A percentile compares a stretch with the other conserved stretches of the same genome.
These are phyloP conservation scores for Citrus sp. DNA, from an alignment of 345 rosid genomes.

Conservation along the genomic window DNA sequence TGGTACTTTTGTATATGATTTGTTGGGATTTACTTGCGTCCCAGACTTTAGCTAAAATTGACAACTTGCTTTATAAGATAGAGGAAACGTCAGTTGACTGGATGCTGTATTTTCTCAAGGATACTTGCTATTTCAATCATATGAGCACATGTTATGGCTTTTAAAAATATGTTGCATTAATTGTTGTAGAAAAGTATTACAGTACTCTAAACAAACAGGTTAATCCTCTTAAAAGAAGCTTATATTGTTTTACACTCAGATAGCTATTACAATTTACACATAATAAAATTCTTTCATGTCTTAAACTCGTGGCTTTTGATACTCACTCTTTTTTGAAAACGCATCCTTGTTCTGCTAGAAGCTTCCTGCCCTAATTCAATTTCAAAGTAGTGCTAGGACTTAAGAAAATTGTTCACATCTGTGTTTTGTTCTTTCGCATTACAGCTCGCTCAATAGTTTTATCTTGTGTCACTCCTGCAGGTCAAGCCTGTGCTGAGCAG, in stretches of 20 bases:
- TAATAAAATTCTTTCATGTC: not conserved
- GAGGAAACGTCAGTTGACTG: not conserved
- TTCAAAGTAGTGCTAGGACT: not conserved
- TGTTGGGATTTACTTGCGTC: not conserved
- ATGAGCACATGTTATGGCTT: not conserved
- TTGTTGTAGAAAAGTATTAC: not conserved
- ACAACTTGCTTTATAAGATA: not conserved
- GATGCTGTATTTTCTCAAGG: not conserved
- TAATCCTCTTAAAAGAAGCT: not conserved
- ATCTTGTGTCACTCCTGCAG: constrained; percentile 27
- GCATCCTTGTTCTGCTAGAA: not conserved
- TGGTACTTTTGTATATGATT: not conserved
- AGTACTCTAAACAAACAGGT: not conserved
- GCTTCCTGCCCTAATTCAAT: not conserved
- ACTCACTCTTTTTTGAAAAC: not conserved
- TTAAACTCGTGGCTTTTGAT: not conserved
- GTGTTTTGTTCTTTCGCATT: not conserved
- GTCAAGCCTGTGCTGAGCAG: constrained; percentile 82
- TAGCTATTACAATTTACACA: not conserved
- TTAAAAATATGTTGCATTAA: not conserved
- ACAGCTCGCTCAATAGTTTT: not conserved
- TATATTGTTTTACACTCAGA: not conserved
- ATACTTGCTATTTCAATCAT: not conserved
- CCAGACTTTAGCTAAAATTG: not conserved
- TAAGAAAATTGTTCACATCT: not conserved